Evolutionary conservation across 2,329 filamentous ascomycete species (phyloP).

Genomic region (Tolypocladium guangdongense): DNA sequence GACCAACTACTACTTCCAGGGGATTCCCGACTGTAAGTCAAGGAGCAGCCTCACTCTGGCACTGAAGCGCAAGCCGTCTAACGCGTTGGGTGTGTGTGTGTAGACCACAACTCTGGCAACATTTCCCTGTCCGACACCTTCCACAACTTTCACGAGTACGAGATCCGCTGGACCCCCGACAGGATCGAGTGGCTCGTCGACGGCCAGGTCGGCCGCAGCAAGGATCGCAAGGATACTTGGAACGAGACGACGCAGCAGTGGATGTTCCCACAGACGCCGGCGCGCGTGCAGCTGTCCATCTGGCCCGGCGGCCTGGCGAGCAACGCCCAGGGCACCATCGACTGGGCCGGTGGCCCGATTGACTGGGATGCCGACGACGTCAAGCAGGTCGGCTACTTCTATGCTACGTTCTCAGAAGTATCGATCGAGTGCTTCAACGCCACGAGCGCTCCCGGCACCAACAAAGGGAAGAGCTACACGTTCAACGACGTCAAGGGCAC

Average conservation of each 20-base stretch:
- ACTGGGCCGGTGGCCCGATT: constrained; percentile 85
- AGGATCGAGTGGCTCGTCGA: constrained; percentile 79
- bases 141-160: constrained; percentile 74
- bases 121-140: constrained; percentile 62
- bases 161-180: constrained; percentile 87
- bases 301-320: constrained; percentile 80
- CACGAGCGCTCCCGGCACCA: constrained; percentile 49
- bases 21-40: constrained; percentile 73
- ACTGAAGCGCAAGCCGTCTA: constrained; percentile 1
- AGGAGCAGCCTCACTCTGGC: neutral
- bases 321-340: constrained; percentile 75
- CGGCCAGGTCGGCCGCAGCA: constrained; percentile 62
- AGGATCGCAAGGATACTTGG: constrained; percentile 72
- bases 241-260: constrained; percentile 74
- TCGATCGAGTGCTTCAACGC: constrained; percentile 77
- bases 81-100: neutral
- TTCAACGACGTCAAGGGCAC: constrained; percentile 56
- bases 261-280: constrained; percentile 82
- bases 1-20: constrained; percentile 96
- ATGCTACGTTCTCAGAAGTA: constrained; percentile 66
- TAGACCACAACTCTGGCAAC: constrained; percentile 68
- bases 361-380: constrained; percentile 75
- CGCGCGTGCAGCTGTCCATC: constrained; percentile 84
- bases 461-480: constrained; percentile 61
- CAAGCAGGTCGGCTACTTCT: constrained; percentile 78